Evolutionary conservation across 352 stramenopile species (phyloP).

Genomic region (Phytophthora europaea): DNA sequence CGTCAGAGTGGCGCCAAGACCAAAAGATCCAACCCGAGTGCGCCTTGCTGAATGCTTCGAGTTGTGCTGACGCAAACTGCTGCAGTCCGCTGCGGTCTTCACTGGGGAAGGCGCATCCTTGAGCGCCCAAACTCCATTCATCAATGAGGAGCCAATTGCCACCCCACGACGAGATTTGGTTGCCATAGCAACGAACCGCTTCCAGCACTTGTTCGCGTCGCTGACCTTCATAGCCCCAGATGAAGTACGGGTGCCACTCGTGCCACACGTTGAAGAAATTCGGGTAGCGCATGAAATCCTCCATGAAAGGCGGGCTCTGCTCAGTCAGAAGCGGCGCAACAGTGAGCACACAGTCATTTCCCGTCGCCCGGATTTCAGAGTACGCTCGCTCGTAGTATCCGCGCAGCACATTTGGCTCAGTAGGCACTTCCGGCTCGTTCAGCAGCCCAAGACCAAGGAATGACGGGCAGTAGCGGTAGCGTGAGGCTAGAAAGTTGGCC

Average conservation of each 20-base stretch:
- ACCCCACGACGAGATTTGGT: slow-evolving; percentile 64
- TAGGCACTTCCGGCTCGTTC: slow-evolving; percentile 75
- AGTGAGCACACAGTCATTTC: slow-evolving; percentile 83
- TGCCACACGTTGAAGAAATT: slow-evolving; percentile 85
- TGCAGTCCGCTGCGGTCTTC: slow-evolving; percentile 56
- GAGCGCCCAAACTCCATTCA: slow-evolving; percentile 84
- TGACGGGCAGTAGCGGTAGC: slow-evolving; percentile 76
- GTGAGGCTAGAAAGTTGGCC: slow-evolving; percentile 63
- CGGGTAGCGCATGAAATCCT: slow-evolving; percentile 66
- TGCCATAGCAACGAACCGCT: slow-evolving; percentile 64
- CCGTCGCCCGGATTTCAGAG: slow-evolving; percentile 62
- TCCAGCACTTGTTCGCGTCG: slow-evolving; percentile 64
- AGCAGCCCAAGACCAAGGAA: slow-evolving; percentile 82
- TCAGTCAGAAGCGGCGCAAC: slow-evolving; percentile 69
- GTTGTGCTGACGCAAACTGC: slow-evolving; percentile 66
- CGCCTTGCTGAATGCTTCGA: slow-evolving; percentile 65
- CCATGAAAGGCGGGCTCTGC: slow-evolving; percentile 64
- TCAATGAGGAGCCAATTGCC: slow-evolving; percentile 86
- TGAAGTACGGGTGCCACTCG: slow-evolving; percentile 90
- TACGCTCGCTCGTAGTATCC: slow-evolving; percentile 84
- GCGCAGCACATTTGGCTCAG: slow-evolving; percentile 67
- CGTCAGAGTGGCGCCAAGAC: slow-evolving; percentile 85
- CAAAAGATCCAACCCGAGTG: slow-evolving; percentile 90
- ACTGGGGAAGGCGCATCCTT: slow-evolving; percentile 62
- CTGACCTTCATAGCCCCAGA: slow-evolving; percentile 85